Percentiles rank a stretch among this genome's conserved stretches.
Conservation (phyloP, 1,284 basidiomycete species). For the Trichosporon asahii region DNA sequence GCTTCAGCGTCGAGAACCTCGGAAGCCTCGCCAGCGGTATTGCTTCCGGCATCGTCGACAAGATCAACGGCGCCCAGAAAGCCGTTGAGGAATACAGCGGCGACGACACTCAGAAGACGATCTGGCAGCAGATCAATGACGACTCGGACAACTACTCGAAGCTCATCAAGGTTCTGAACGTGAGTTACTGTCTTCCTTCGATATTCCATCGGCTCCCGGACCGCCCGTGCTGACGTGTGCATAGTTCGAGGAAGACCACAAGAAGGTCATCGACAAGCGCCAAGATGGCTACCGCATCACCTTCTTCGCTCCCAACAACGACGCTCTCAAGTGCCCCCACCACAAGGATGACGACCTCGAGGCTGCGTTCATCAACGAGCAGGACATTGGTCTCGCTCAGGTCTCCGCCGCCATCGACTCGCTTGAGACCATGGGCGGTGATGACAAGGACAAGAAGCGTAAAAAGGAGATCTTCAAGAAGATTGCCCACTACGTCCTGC, state of each 20-base stretch:
- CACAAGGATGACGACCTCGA: slow-evolving; percentile 35
- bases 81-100: slow-evolving; percentile 6
- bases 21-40: background rate
- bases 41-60: slow-evolving; percentile 6
- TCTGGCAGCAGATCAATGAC: slow-evolving; percentile 47
- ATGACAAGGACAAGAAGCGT: slow-evolving; percentile 58
- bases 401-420: slow-evolving; percentile 31
- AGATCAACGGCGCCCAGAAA: background rate
- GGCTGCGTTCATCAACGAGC: background rate
- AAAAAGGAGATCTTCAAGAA: slow-evolving; percentile 54
- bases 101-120: slow-evolving; percentile 40
- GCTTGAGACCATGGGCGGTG: slow-evolving; percentile 40
- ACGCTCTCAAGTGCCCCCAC: slow-evolving; percentile 43
- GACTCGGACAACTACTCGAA: slow-evolving; percentile 46
- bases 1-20: slow-evolving; percentile 5
- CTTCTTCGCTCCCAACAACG: slow-evolving; percentile 52
- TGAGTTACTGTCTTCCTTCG: slow-evolving; percentile 22
- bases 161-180: slow-evolving; percentile 50
- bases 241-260: slow-evolving; percentile 40
- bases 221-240: background rate
- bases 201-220: background rate
- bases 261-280: slow-evolving; percentile 43
- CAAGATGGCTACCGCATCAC: slow-evolving; percentile 46
- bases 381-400: slow-evolving; percentile 27
- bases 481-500: slow-evolving; percentile 59